Evolutionary conservation across 371 early-diverging fungal species (phyloP).

Genomic region (Apophysomyces elegans): DNA sequence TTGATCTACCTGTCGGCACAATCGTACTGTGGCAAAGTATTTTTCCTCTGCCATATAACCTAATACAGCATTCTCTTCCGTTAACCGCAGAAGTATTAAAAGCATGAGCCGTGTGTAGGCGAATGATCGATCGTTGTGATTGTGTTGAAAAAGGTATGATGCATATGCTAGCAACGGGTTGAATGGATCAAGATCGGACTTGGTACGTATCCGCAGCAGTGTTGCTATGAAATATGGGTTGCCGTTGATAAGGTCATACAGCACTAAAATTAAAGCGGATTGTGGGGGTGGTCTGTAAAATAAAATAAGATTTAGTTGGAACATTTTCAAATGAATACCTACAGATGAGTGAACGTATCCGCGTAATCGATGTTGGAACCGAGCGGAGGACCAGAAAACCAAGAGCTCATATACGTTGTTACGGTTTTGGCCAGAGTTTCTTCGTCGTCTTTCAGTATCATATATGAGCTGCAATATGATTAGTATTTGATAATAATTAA

Average conservation of each 20-base stretch:
- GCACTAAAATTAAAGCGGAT: constrained; percentile 45
- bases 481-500: neutral
- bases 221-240: constrained; percentile 34
- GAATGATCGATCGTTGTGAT: constrained; percentile 45
- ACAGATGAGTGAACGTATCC: constrained; percentile 45
- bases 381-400: constrained; percentile 45
- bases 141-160: constrained; percentile 57
- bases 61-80: constrained; percentile 39
- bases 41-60: constrained; percentile 31
- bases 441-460: constrained; percentile 52
- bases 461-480: constrained; percentile 24
- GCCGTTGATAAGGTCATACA: constrained; percentile 53
- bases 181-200: constrained; percentile 24
- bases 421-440: constrained; percentile 47
- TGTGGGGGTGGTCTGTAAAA: constrained; percentile 47
- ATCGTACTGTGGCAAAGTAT: constrained; percentile 17
- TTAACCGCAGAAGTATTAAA: constrained; percentile 42
- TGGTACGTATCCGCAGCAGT: constrained; percentile 14
- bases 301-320: neutral
- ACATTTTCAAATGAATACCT: constrained; percentile 15
- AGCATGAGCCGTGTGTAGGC: constrained; percentile 52
- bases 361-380: constrained; percentile 37
- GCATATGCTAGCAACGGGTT: constrained; percentile 46
- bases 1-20: constrained; percentile 43
- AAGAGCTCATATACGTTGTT: constrained; percentile 51